Evolutionary conservation across 2,329 filamentous ascomycete genomes (phyloP), one percentile per base, ranked within the genome.

Genomic region (Calonectria pauciramosa): DNA sequence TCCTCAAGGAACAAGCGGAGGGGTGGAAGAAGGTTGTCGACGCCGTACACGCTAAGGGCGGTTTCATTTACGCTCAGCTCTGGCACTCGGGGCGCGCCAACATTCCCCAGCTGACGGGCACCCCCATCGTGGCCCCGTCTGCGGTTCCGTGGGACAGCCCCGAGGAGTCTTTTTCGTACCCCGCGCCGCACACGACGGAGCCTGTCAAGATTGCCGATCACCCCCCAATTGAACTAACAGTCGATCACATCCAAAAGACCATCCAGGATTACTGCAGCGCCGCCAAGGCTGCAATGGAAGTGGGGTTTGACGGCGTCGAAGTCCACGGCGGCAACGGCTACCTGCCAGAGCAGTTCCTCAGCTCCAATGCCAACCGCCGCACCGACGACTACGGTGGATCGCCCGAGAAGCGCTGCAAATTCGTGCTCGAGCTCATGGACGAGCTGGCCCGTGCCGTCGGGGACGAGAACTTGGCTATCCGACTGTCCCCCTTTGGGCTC

Each of bases 31-130:
- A 87, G 70, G 85, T 94, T 34, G 91, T 90, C 2, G 88, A 91
- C 63, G 90, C 89, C 1, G 91, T 94, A 1, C 93, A 94, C 83
- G 86, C 86, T 34, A 90, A 91, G 77, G 91, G 91, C 52, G 88
- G 87, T 49, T 90, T 87, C 79, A 91, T 93, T 74, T 93, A 89
- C 82, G 82, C 88, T n/a, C 93, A 94, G 82, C 86, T 94, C 0
- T 94, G 86, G 85, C 82, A 83, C 16, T 83, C 86, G 0, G 86
- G 86, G 0, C 85, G 86, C 0, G 81, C 81, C 28, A 86, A 85
- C 4, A 75, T 89, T 78, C 75, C 82, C 0, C 84, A 85, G 1
- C 72, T 84, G 41, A 83, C 84, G 0, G 87, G 86, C 5, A 82
- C 82, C 7, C 80, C 80, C 5, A 83, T 86, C 28, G 79, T 86